A percentile compares a stretch with the other conserved stretches of the same genome.
Evolutionary conservation across 2,329 filamentous ascomycete genomes (phyloP).

Genomic region (Penicillium sp.): DNA sequence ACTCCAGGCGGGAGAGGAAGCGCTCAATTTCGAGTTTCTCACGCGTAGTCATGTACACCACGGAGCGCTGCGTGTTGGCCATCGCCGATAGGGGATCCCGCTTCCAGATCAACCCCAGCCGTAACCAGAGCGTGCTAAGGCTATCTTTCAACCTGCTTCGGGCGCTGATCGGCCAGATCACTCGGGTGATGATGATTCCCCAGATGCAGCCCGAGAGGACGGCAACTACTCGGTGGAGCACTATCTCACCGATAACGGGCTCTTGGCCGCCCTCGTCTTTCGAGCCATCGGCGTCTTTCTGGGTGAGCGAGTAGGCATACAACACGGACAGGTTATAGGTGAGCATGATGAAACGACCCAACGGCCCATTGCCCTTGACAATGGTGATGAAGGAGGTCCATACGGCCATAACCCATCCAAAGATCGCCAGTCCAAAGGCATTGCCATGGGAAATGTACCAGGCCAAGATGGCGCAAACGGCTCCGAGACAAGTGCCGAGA

Average conservation of each 20-base stretch:
- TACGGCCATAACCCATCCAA: conserved; percentile 79
- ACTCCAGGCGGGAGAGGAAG: conserved; percentile 72
- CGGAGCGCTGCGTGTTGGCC: conserved; percentile 57
- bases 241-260: conserved; percentile 85
- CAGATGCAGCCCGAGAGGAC: conserved; percentile 86
- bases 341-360: conserved; percentile 90
- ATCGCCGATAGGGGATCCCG: conserved; percentile 81
- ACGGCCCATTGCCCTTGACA: conserved; percentile 77
- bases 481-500: conserved; percentile 81
- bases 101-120: conserved; percentile 96
- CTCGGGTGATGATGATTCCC: conserved; percentile 84
- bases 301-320: conserved; percentile 88
- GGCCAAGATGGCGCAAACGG: conserved; percentile 69
- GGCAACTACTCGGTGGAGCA: conserved; percentile 80
- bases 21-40: conserved; percentile 87
- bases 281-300: conserved; percentile 71
- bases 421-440: conserved; percentile 71
- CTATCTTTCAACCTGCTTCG: conserved; percentile 86
- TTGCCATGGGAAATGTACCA: conserved; percentile 79
- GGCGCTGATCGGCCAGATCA: conserved; percentile 93
- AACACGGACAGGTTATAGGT: conserved; percentile 95
- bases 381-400: conserved; percentile 90
- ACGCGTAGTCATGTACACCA: conserved; percentile 79
- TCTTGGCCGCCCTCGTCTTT: conserved; percentile 80
- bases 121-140: conserved; percentile 85